Conservation (phyloP, 805 yeast species). For the Zygotorulaspora florentina region DNA sequence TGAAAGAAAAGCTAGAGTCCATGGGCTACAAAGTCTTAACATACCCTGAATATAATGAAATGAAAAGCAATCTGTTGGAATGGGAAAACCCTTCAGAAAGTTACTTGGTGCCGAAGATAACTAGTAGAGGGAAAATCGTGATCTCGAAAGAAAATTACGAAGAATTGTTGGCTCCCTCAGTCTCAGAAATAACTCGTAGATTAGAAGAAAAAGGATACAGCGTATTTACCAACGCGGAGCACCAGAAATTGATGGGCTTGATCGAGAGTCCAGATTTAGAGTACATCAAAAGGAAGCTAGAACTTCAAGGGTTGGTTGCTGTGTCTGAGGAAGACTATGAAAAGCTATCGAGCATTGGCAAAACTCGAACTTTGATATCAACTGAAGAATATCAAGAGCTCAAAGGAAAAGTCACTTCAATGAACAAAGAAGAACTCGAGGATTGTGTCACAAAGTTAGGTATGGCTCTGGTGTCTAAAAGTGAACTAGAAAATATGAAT, state of each 20-base stretch:
- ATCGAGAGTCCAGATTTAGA: slow-evolving; percentile 15
- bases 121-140: slow-evolving; percentile 18
- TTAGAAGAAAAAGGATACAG: slow-evolving; percentile 4
- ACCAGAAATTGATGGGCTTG: slow-evolving; percentile 3
- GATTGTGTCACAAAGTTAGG: slow-evolving; percentile 2
- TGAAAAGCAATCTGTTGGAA: slow-evolving; percentile 9
- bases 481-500: slow-evolving; percentile 25
- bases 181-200: not conserved
- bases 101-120: slow-evolving; percentile 15
- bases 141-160: no score
- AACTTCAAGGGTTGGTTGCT: slow-evolving; percentile 9
- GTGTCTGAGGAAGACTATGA: slow-evolving; percentile 17
- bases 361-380: not conserved
- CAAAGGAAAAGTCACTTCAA: slow-evolving; percentile 2
- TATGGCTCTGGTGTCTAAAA: slow-evolving; percentile 2
- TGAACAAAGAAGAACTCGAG: slow-evolving; percentile 13
- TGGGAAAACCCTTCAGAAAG: slow-evolving; percentile 16
- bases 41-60: slow-evolving; percentile 7
- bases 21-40: slow-evolving; percentile 10
- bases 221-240: slow-evolving; percentile 6
- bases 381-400: not conserved
- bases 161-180: slow-evolving; percentile 5
- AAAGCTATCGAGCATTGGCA: slow-evolving; percentile 1
- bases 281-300: slow-evolving; percentile 15
- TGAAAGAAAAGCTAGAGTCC: slow-evolving; percentile 6